Evolutionary conservation across 495 filamentous ascomycete species (phyloP), one percentile per base, ranked within the genome.

Genomic region (Xanthoparmelia taractica): DNA sequence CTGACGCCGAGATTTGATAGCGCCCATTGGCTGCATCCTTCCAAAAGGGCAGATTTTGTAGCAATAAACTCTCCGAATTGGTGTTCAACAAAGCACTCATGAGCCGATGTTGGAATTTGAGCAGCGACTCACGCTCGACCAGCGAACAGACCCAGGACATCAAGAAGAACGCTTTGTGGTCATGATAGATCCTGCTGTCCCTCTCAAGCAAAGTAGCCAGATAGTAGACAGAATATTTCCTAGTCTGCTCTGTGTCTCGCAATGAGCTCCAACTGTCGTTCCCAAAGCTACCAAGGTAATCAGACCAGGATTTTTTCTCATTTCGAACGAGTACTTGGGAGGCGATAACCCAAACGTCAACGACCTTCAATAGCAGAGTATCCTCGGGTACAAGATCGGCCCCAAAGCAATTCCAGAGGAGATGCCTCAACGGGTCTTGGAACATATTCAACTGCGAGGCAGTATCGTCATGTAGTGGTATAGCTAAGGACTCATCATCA

Each of bases 351-450:
- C 85, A 90, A 71, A 85, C 85, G n/a, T 79, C 73, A 10, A 82
- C 68, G 61, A 85, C 78, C 59, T 80, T 77, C 20, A 78, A 66
- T 12, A 89, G 75, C 31, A 90, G 71, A 11, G 66, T 67, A 69
- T 90, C 85, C 34, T 86, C 80, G 0, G 83, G 82, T 33, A 75
- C 72, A 15, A 69, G 67, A 56, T 90, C 87, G 34, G 82, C 81
- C 25, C 87, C 87, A 70, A 90, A 89, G 61, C 80, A 82, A 61
- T 87, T 88, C 13, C 86, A 90, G 37, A 89, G 73, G 27, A 89
- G 77, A 36, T 78, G 79, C 41, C 74, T 76, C 18, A 89, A 73
- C 31, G 78, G 73, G 4, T 79, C 78, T 61, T 83, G 80, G 33
- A 86, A 73, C 23, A 74, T 69, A 17, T 73, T 71, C 15, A 81